Conservation (phyloP, 2,329 filamentous ascomycete species). For the Phaeomoniella chlamydospora region DNA sequence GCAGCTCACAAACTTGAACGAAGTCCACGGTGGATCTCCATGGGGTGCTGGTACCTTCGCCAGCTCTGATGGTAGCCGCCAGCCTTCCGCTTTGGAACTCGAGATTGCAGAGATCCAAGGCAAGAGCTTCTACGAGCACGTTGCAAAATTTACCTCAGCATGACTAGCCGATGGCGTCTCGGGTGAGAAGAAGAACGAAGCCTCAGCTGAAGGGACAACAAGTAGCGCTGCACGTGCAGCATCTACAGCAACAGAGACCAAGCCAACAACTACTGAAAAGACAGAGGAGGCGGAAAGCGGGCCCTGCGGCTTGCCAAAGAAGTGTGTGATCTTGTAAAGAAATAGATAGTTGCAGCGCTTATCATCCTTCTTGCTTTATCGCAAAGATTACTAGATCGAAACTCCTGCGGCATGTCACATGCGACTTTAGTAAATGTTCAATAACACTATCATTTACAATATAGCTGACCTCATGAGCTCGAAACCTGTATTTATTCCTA, state of each 20-base stretch:
- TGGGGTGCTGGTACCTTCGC: slow-evolving; percentile 95
- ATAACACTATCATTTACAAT: no score
- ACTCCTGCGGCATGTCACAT: no score
- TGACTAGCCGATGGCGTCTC: slow-evolving; percentile 60
- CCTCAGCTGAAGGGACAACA: slow-evolving; percentile 12
- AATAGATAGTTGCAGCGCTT: no score
- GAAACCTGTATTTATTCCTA: no score
- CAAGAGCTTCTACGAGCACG: slow-evolving; percentile 64
- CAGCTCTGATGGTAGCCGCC: slow-evolving; percentile 62
- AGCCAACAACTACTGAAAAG: slow-evolving; percentile 19
- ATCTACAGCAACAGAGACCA: slow-evolving; percentile 12
- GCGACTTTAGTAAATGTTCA: no score
- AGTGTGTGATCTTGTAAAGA: slow-evolving; percentile 51
- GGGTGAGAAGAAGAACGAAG: slow-evolving; percentile 12
- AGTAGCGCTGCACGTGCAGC: slow-evolving; percentile 11
- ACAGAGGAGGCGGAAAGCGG: slow-evolving; percentile 43
- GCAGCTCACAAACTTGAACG: slow-evolving; percentile 53
- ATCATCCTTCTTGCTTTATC: no score
- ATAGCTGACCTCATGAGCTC: no score
- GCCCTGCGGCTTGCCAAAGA: slow-evolving; percentile 62
- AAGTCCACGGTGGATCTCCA: slow-evolving; percentile 73
- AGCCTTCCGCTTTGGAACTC: slow-evolving; percentile 63
- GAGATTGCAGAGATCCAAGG: slow-evolving; percentile 72
- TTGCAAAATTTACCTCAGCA: slow-evolving; percentile 54
- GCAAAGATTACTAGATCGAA: no score